Conservation (phyloP, 2,329 filamentous ascomycete genomes). For the Myriosclerotinia scirpicola region DNA sequence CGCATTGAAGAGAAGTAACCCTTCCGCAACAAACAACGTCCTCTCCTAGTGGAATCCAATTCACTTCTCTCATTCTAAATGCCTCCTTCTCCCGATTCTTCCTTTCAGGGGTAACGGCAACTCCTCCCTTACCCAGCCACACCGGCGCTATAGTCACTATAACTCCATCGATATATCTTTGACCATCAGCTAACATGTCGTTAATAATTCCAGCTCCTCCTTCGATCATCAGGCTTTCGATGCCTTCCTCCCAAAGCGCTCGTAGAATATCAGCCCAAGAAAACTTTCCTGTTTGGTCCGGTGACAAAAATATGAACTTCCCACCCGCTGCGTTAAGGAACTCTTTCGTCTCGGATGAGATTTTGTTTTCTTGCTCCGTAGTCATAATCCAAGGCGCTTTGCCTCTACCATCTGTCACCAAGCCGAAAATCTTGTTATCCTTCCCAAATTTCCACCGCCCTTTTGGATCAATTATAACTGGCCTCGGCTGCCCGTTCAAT, state of each 20-base stretch:
- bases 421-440: constrained; percentile 60
- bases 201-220: constrained; percentile 84
- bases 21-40: constrained; percentile 32
- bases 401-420: constrained; percentile 64
- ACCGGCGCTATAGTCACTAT: constrained; percentile 88
- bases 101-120: constrained; percentile 66
- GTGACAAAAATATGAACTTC: constrained; percentile 22
- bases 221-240: constrained; percentile 87
- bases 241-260: constrained; percentile 22
- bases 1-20: constrained; percentile 5
- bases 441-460: constrained; percentile 16
- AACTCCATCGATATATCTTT: constrained; percentile 68
- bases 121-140: constrained; percentile 82
- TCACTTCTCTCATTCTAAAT: constrained; percentile 27
- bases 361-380: neutral
- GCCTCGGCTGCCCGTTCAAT: constrained; percentile 42
- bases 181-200: constrained; percentile 65
- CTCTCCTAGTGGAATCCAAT: constrained; percentile 32
- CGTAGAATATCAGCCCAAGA: constrained; percentile 5
- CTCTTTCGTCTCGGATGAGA: neutral
- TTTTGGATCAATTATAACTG: constrained; percentile 43
- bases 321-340: constrained; percentile 26
- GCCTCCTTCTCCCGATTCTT: constrained; percentile 17
- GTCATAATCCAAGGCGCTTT: constrained; percentile 73
- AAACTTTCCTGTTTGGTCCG: neutral